These are phyloP conservation scores for Neoboletus magnificus DNA, from an alignment of 768 basidiomycete species.

Conservation along the genomic window DNA sequence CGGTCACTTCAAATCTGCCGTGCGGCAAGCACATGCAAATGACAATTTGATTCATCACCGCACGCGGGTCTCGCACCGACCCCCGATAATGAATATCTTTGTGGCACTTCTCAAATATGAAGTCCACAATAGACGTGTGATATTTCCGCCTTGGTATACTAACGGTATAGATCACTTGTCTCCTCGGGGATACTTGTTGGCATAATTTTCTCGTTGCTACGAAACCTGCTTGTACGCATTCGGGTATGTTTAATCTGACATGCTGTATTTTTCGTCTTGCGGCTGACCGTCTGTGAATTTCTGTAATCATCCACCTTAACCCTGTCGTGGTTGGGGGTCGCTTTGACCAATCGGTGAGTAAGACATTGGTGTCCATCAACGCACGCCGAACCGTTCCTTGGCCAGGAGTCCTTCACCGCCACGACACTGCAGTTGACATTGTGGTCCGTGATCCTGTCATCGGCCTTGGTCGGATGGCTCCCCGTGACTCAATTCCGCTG, in stretches of 20 bases:
- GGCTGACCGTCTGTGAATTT: background rate
- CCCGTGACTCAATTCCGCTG: background rate
- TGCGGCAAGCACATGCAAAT: background rate
- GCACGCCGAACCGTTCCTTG: background rate
- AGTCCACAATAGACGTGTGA: background rate
- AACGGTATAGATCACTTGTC: background rate
- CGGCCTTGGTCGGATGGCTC: background rate
- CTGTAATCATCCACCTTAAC: background rate
- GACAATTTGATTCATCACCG: background rate
- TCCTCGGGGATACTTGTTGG: background rate
- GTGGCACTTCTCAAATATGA: conserved; percentile 2
- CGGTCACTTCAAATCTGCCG: background rate
- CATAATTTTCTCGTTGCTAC: background rate
- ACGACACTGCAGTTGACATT: background rate
- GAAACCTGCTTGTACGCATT: background rate
- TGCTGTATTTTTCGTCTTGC: background rate
- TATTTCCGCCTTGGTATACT: background rate
- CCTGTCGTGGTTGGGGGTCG: background rate
- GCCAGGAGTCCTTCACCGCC: background rate
- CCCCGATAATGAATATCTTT: background rate
- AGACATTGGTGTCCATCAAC: background rate
- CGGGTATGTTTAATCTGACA: background rate
- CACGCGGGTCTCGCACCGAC: background rate
- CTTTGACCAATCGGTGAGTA: background rate
- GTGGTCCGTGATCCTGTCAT: background rate